Percentiles rank a stretch among this genome's conserved stretches.
phyloP scores from a whole-genome alignment of 192 early-diverging fungal genomes.

The Linnemannia zychae region DNA sequence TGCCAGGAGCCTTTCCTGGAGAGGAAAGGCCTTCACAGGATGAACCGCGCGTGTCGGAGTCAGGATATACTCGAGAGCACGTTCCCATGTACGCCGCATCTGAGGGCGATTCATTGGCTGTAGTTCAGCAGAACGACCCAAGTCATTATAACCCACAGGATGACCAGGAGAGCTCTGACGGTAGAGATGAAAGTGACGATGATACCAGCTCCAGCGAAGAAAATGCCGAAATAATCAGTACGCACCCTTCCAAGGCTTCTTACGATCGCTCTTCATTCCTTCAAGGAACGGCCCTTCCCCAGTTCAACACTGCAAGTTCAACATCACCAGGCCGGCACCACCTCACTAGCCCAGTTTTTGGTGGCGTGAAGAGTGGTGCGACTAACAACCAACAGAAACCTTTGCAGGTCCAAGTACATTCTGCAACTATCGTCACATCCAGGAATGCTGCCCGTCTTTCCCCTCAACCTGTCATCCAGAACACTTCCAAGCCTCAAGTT shows the following conservation, averaged over 20 bases:
- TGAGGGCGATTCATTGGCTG: slow-evolving; percentile 28
- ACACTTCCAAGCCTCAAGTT: not conserved
- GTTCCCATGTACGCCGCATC: slow-evolving; percentile 50
- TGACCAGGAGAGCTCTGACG: not conserved
- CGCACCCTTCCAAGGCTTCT: slow-evolving; percentile 19
- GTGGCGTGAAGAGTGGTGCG: not conserved
- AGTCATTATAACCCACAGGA: not conserved
- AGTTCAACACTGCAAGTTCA: slow-evolving; percentile 12
- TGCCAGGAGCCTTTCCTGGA: slow-evolving; percentile 50
- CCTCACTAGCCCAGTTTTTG: slow-evolving; percentile 13
- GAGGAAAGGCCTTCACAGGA: slow-evolving; percentile 24
- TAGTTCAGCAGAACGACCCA: not conserved
- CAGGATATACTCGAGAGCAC: not conserved
- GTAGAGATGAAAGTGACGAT: not conserved
- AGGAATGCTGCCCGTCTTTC: not conserved
- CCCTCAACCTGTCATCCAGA: not conserved
- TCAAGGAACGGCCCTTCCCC: slow-evolving; percentile 15
- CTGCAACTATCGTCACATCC: not conserved
- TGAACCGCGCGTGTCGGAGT: not conserved
- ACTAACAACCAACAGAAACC: not conserved
- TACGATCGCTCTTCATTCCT: slow-evolving; percentile 22
- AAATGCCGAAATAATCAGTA: slow-evolving; percentile 17
- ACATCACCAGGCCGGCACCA: not conserved
- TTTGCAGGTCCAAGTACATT: slow-evolving; percentile 29
- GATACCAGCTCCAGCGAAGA: slow-evolving; percentile 18